Base-by-base conservation (phyloP, 208 protist genomes). In the Phytomonas sp. region DNA sequence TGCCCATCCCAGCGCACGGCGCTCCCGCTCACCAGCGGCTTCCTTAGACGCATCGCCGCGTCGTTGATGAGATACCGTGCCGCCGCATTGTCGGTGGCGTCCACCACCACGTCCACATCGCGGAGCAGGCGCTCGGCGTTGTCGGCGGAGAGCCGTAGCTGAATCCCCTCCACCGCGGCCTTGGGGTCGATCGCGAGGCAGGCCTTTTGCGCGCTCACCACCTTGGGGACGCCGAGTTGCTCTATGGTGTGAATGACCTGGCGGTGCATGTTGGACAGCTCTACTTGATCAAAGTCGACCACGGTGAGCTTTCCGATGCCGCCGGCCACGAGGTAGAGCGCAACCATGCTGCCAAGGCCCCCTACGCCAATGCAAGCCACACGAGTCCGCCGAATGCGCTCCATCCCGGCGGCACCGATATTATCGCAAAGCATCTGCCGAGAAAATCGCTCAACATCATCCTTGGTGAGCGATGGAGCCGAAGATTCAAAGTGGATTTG, bases 1-100 rank as follows among this genome's bases (percentile, higher is more conserved):
- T 98, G 97, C 34, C 95, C 97, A 17, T 98, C 96, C 87, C 92
- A 97, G 34, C 93, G 84, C 67, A 98, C 85, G n/a, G 96, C 94
- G 70, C 89, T 91, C n/a, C 91, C 96, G 51, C 95, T 98, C 9
- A 99, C 94, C 13, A 99, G 79, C 23, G 96, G 94, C 53, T 81
- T 87, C 5, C 75, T 72, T 0, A 75, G 69, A 7, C 92, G 80
- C 68, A 94, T 87, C n/a, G 96, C 97, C 8, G 95, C 96, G 69
- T 98, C 96, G 67, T 97, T 98, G 65, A 98, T 79, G 32, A 98
- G 70, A 74, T 98, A 99, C 28, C 97, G 89, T 33, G 96, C 90
- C 6, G 84, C 81, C 17, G 97, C 87, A 76, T 97, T 98, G 81
- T 99, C 97, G 0, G 89, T 93, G 15, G 82, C 85, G 71, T 98